Base-by-base conservation (phyloP, 345 rosid species). In the Clausena lansium region DNA sequence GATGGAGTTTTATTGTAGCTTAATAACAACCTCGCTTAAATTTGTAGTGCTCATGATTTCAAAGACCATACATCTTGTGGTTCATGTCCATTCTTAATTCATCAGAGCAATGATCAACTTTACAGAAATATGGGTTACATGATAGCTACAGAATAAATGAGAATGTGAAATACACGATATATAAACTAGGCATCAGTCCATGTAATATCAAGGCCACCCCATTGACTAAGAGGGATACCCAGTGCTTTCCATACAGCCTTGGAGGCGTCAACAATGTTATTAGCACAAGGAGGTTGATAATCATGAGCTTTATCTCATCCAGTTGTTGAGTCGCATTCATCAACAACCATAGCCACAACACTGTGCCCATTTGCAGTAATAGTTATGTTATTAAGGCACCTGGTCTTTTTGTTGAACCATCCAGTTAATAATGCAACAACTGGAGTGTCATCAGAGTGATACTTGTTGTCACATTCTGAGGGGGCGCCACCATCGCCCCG, bases 171-270 rank as follows among this genome's bases (percentile, higher is more conserved):
- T 13, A 6, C 15, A 2, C 17, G 6, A 36, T 11, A 14, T 30
- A 45, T 27, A 19, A 20, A 47, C 59, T 61, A 84, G 41, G 82
- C 88, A 79, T 84, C 74, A 24, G 83, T 41, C 86, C 87, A 81
- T 8, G 78, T 62, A 9, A 81, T 63, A 25, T 86, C 77, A 45
- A 83, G 24, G 36, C 45, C 77, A 70, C 91, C 85, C 80, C 73
- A 60, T 27, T 84, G 47, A 2, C 7, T 27, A 20, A 27, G 20
- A 13, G 83, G 78, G 60, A 84, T 82, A 0, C 81, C 84, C 75
- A 79, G 71, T 41, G 84, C 84, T 45, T 82, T 78, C 83, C 87
- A 84, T 32, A 82, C 84, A 4, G 81, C 81, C n/a, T 65, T 70
- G 0, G 87, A 83, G 30, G 83, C 86, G 73, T 73, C 81, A 9